A percentile compares a stretch with the other conserved stretches of the same genome.
phyloP scores from a whole-genome alignment of 306 rosid species.

The Corylus avellana region DNA sequence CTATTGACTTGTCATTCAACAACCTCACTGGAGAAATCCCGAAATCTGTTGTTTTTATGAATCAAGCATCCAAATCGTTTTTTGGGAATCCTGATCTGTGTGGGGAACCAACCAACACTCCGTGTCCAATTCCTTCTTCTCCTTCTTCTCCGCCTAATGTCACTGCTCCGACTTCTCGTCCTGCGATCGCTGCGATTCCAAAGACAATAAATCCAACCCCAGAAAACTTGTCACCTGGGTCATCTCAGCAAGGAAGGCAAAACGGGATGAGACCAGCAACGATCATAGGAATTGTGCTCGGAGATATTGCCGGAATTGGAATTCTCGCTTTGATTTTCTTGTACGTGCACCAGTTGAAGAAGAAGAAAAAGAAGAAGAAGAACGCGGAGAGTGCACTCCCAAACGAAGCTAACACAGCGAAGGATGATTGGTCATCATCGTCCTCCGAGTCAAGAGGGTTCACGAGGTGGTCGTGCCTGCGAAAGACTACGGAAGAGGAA shows the following conservation, averaged over 20 bases:
- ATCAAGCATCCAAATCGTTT: constrained; percentile 42
- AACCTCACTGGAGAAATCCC: constrained; percentile 70
- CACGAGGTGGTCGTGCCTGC: constrained; percentile 75
- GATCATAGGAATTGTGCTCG: constrained; percentile 67
- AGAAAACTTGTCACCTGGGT: constrained; percentile 17
- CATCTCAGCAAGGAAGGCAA: constrained; percentile 15
- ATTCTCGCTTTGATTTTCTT: constrained; percentile 52
- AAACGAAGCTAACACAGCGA: constrained; percentile 33
- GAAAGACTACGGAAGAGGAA: constrained; percentile 59
- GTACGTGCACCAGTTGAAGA: constrained; percentile 52
- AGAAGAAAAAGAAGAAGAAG: constrained; percentile 61
- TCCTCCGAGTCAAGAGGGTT: constrained; percentile 67
- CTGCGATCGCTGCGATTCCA: constrained; percentile 91
- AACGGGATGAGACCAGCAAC: constrained; percentile 52
- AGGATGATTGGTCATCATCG: constrained; percentile 50
- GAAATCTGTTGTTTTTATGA: constrained; percentile 35
- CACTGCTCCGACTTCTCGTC: constrained; percentile 59
- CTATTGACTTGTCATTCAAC: constrained; percentile 78
- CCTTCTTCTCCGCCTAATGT: constrained; percentile 43
- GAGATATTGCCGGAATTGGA: constrained; percentile 56
- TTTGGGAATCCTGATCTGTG: constrained; percentile 65
- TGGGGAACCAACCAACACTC: constrained; percentile 46
- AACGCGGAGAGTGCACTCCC: constrained; percentile 24
- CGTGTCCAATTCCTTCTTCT: constrained; percentile 67
- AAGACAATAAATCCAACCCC: constrained; percentile 41